Conservation (phyloP, 2,329 filamentous ascomycete genomes). For the Coleophoma eucalyptorum region DNA sequence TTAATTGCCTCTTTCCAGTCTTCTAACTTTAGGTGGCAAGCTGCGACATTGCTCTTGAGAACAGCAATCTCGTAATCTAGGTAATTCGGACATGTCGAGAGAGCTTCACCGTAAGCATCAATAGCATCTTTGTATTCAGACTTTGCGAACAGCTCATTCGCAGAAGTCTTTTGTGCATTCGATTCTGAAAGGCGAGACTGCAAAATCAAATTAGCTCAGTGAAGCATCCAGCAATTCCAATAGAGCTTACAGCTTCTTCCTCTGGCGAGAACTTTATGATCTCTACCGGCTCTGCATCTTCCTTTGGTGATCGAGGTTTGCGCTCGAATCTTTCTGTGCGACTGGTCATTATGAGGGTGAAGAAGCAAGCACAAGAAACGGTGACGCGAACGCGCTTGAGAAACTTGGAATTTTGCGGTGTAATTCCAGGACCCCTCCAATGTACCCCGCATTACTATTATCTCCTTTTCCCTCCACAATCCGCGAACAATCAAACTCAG, state of each 20-base stretch:
- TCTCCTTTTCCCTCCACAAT: too few species aligned
- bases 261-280: conserved; percentile 32
- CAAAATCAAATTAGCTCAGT: background rate
- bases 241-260: conserved; percentile 35
- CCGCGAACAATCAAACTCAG: too few species aligned
- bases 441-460: too few species aligned
- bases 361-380: conserved; percentile 33
- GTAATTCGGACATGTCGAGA: conserved; percentile 76
- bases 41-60: conserved; percentile 82
- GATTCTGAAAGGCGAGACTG: conserved; percentile 69
- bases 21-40: conserved; percentile 79
- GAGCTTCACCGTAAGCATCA: conserved; percentile 75
- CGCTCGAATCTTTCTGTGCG: conserved; percentile 27
- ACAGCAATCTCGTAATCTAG: conserved; percentile 87
- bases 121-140: conserved; percentile 75
- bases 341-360: conserved; percentile 17
- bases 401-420: too few species aligned
- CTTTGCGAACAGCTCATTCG: conserved; percentile 75
- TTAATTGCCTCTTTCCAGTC: conserved; percentile 83
- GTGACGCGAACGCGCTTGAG: too few species aligned
- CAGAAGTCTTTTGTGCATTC: conserved; percentile 67
- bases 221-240: too few species aligned
- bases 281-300: conserved; percentile 18
- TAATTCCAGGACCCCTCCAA: too few species aligned
- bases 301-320: conserved; percentile 11